Evolutionary conservation across 1,139 yeast genomes (phyloP).

Genomic region (Magnusiomyces sp.): DNA sequence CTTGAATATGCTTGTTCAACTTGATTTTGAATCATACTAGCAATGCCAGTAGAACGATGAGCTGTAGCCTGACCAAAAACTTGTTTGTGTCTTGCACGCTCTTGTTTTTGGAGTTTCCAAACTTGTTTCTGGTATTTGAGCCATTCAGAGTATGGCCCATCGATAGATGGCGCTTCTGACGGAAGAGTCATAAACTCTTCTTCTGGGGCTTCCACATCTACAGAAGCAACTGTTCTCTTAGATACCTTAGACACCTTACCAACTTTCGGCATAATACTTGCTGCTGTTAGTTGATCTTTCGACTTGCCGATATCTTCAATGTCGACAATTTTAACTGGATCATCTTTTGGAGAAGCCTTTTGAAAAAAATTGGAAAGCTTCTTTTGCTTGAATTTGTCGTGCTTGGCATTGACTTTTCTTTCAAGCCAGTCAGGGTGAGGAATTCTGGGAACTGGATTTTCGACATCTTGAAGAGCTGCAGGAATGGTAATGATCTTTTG

Average conservation of each 20-base stretch:
- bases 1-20: slow-evolving; percentile 57
- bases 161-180: slow-evolving; percentile 47
- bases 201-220: slow-evolving; percentile 19
- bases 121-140: slow-evolving; percentile 71
- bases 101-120: slow-evolving; percentile 71
- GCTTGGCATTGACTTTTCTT: slow-evolving; percentile 48
- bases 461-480: slow-evolving; percentile 83
- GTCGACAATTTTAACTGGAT: slow-evolving; percentile 42
- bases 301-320: slow-evolving; percentile 66
- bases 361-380: slow-evolving; percentile 51
- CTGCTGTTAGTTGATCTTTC: slow-evolving; percentile 17
- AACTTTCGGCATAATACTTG: slow-evolving; percentile 10
- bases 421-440: slow-evolving; percentile 92
- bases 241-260: slow-evolving; percentile 17
- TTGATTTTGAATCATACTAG: slow-evolving; percentile 62
- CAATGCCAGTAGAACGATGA: slow-evolving; percentile 42
- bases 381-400: slow-evolving; percentile 66
- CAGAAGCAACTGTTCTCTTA: slow-evolving; percentile 18
- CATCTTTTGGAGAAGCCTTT: slow-evolving; percentile 2
- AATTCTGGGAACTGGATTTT: slow-evolving; percentile 94
- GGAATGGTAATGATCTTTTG: slow-evolving; percentile 96
- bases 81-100: slow-evolving; percentile 61
- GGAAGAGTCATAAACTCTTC: slow-evolving; percentile 20
- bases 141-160: slow-evolving; percentile 69
- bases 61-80: slow-evolving; percentile 59